phyloP scores from a whole-genome alignment of 371 early-diverging fungal species.

The Mortierella sp. region DNA sequence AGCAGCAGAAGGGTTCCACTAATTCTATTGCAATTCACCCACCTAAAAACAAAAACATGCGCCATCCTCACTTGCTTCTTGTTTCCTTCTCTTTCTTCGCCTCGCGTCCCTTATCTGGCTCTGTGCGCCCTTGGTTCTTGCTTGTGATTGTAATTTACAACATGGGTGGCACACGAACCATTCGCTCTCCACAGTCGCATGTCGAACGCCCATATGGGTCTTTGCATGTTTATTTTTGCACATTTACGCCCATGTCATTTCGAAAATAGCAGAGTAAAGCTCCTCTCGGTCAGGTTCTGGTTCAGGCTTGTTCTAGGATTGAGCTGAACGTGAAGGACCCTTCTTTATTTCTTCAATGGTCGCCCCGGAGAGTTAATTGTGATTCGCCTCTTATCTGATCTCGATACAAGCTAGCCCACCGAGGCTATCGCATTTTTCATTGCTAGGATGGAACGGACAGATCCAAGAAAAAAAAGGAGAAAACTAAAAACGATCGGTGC shows the following conservation, averaged over 20 bases:
- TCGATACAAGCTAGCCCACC: neutral
- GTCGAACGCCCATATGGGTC: neutral
- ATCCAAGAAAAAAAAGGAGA: neutral
- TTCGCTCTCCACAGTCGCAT: conserved; percentile 3
- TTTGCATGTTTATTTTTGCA: neutral
- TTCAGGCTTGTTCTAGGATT: neutral
- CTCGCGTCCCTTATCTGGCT: neutral
- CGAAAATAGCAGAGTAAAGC: neutral
- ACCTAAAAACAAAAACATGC: neutral
- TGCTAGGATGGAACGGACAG: neutral
- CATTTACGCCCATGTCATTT: neutral
- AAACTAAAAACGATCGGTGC: neutral
- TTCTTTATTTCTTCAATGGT: neutral
- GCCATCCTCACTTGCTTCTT: neutral
- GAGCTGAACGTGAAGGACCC: neutral
- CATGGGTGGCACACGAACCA: neutral
- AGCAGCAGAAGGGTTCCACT: neutral
- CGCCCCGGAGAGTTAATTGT: neutral
- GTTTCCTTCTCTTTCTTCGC: no score
- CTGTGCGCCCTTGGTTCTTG: neutral
- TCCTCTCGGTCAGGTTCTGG: neutral
- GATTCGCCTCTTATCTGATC: conserved; percentile 5
- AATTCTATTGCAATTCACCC: neutral
- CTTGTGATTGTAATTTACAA: conserved; percentile 3
- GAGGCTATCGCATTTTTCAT: neutral